A percentile compares a stretch with the other conserved stretches of the same genome.
Evolutionary conservation across 176 grass and related monocot species (phyloP).

Genomic region (Ensete ventricosum): DNA sequence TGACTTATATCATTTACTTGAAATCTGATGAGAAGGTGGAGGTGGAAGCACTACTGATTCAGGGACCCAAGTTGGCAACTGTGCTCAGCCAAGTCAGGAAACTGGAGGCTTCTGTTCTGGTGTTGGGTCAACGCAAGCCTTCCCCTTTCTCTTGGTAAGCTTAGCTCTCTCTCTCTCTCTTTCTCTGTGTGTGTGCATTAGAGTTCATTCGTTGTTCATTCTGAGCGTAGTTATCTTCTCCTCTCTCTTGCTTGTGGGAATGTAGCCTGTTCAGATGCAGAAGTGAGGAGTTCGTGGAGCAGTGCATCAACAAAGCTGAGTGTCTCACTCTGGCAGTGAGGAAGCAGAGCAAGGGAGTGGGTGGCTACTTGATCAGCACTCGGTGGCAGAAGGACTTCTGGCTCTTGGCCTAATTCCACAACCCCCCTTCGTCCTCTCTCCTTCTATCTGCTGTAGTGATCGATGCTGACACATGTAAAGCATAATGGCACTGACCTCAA

Average conservation of each 20-base stretch:
- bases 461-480: not conserved
- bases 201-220: too few relatives aligned
- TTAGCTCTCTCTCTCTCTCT: not conserved
- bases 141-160: constrained; percentile 38
- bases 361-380: constrained; percentile 73
- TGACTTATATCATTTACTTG: not conserved
- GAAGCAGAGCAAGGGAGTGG: constrained; percentile 80
- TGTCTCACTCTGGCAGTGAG: constrained; percentile 87
- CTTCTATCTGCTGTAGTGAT: not conserved
- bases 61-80: constrained; percentile 23
- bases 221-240: constrained; percentile 2
- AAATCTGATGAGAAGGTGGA: constrained; percentile 4
- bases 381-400: constrained; percentile 99
- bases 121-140: constrained; percentile 20
- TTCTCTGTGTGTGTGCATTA: too few relatives aligned
- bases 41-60: constrained; percentile 23
- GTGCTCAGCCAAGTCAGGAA: constrained; percentile 30
- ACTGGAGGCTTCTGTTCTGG: constrained; percentile 22
- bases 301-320: constrained; percentile 77
- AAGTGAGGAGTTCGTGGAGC: constrained; percentile 74
- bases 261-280: constrained; percentile 53
- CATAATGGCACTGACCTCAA: not conserved
- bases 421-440: not conserved
- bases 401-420: constrained; percentile 37
- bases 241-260: not conserved